Percentiles rank a stretch among this genome's conserved stretches.
These are phyloP conservation scores for Rubus parviflorus DNA, from an alignment of 306 rosid genomes.

Conservation along the genomic window DNA sequence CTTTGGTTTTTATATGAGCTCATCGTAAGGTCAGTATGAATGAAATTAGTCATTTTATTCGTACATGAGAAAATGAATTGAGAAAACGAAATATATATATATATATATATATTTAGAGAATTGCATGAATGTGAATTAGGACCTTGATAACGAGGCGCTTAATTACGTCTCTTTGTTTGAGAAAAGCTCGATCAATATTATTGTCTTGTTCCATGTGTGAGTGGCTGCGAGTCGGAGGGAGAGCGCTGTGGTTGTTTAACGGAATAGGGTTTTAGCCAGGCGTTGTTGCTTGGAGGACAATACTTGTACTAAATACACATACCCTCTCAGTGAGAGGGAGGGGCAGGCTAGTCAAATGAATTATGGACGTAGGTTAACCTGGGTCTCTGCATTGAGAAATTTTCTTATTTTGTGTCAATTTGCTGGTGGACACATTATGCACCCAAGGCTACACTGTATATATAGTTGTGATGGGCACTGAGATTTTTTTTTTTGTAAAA, in stretches of 20 bases:
- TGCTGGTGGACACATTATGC: too few species aligned
- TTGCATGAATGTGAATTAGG: background rate
- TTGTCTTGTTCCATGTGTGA: background rate
- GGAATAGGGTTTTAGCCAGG: background rate
- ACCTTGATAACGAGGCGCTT: constrained; percentile 79
- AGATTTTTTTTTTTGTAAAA: too few species aligned
- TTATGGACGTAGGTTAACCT: background rate
- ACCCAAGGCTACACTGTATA: too few species aligned
- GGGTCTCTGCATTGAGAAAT: too few species aligned
- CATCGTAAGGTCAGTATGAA: background rate
- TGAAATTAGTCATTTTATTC: background rate
- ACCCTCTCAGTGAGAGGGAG: background rate
- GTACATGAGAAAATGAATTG: background rate
- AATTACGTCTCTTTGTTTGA: constrained; percentile 37
- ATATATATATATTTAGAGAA: background rate
- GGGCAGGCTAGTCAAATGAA: background rate
- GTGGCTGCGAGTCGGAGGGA: background rate
- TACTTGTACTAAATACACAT: background rate
- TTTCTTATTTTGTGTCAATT: too few species aligned
- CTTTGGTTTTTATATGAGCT: too few species aligned
- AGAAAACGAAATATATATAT: too few species aligned
- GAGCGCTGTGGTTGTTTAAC: background rate
- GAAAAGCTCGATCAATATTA: constrained; percentile 38
- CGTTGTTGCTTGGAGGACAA: background rate
- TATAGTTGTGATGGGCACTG: too few species aligned